Evolutionary conservation across 2,329 filamentous ascomycete genomes (phyloP).

Genomic region (Aspergillus calidoustus): DNA sequence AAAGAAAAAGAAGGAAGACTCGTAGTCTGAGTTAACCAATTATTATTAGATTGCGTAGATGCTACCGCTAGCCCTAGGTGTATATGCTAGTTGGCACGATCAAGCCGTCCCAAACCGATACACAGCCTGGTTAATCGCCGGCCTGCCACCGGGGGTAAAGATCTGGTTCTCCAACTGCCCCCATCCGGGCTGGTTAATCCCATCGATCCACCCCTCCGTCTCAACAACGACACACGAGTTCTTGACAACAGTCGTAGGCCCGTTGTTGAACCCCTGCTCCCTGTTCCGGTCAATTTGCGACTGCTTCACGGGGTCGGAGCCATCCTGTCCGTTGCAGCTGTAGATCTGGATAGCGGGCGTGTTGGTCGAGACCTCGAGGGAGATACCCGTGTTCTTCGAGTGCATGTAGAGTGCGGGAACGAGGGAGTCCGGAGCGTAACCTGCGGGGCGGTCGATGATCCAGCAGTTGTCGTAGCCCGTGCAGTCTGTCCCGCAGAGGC

Average conservation of each 20-base stretch:
- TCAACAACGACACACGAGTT: slow-evolving; percentile 90
- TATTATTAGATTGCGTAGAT: background rate
- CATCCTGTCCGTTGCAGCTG: slow-evolving; percentile 78
- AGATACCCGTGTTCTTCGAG: slow-evolving; percentile 76
- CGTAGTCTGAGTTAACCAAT: background rate
- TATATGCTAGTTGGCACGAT: background rate
- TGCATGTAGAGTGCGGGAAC: slow-evolving; percentile 63
- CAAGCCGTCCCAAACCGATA: slow-evolving; percentile 50
- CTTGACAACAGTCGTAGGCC: slow-evolving; percentile 56
- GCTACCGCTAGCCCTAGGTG: background rate
- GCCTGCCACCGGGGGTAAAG: slow-evolving; percentile 45
- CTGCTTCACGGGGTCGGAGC: slow-evolving; percentile 53
- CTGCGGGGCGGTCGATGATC: slow-evolving; percentile 49
- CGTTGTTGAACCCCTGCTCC: slow-evolving; percentile 56
- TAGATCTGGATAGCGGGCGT: slow-evolving; percentile 90
- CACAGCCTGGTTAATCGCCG: slow-evolving; percentile 49
- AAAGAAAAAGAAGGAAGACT: too few relatives aligned
- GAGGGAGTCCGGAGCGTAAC: slow-evolving; percentile 39
- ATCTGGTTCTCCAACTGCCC: slow-evolving; percentile 58
- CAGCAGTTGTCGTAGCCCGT: slow-evolving; percentile 76
- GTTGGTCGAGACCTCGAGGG: slow-evolving; percentile 78
- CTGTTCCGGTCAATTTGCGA: slow-evolving; percentile 57
- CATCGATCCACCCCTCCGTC: slow-evolving; percentile 92
- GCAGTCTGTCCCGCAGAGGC: slow-evolving; percentile 81
- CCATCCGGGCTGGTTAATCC: slow-evolving; percentile 91